Conservation (phyloP, 106 monocot genomes). For the Dactylorhiza incarnata region DNA sequence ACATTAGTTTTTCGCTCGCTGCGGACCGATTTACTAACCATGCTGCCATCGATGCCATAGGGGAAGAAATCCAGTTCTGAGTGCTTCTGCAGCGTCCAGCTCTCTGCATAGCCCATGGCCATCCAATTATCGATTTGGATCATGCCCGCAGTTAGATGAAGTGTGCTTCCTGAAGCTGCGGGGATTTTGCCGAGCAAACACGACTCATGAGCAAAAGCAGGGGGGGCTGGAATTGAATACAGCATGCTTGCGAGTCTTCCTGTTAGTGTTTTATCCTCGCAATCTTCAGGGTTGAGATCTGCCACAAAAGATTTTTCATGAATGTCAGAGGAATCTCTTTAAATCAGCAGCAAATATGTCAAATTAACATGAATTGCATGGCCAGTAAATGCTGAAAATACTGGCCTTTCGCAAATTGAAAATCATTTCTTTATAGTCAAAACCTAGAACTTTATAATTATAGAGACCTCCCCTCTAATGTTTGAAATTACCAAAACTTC, state of each 20-base stretch:
- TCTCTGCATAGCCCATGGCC: not conserved
- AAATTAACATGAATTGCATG: too few relatives aligned
- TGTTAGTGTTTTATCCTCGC: not conserved
- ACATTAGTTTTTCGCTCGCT: not conserved
- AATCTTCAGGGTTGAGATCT: not conserved
- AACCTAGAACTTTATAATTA: too few relatives aligned
- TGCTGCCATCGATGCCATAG: not conserved
- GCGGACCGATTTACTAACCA: not conserved
- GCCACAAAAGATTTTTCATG: not conserved
- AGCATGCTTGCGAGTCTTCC: constrained; percentile 2
- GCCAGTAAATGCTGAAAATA: too few relatives aligned
- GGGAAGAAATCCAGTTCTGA: not conserved
- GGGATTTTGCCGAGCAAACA: not conserved
- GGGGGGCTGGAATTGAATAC: constrained; percentile 5
- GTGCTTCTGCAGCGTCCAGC: constrained; percentile 1
- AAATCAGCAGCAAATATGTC: too few relatives aligned
- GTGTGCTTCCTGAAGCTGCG: not conserved
- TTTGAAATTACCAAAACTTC: too few relatives aligned
- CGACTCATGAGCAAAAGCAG: constrained; percentile 1
- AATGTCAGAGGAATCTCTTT: not conserved
- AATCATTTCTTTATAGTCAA: too few relatives aligned
- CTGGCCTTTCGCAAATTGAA: too few relatives aligned
- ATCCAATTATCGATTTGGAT: not conserved
- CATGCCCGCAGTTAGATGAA: not conserved
- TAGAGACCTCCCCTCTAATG: too few relatives aligned